These are phyloP conservation scores for Medicago lupulina DNA, from an alignment of 306 rosid genomes.

Conservation along the genomic window DNA sequence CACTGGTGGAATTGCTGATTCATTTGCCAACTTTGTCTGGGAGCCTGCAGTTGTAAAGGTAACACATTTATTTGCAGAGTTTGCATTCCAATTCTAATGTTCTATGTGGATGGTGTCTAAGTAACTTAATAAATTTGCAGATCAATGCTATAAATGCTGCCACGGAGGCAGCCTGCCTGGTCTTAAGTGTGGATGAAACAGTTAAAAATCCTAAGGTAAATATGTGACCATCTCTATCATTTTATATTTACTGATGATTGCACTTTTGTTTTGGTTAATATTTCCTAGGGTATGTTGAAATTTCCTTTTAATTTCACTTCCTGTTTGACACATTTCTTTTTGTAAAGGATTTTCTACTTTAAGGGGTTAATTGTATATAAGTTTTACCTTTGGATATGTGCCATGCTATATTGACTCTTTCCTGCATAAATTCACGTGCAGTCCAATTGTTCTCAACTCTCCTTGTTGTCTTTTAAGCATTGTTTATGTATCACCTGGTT, in stretches of 20 bases:
- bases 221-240: constrained; percentile 3
- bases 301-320: neutral
- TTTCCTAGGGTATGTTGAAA: constrained; percentile 1
- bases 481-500: neutral
- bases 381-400: constrained; percentile 1
- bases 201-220: constrained; percentile 93
- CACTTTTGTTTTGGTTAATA: neutral
- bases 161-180: constrained; percentile 95
- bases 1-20: constrained; percentile 96
- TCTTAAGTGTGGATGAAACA: constrained; percentile 95
- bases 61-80: neutral
- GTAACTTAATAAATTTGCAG: constrained; percentile 52
- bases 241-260: neutral
- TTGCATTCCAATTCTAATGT: constrained; percentile 17
- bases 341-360: neutral
- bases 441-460: neutral
- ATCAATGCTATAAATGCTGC: constrained; percentile 98
- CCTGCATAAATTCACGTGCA: neutral
- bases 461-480: neutral
- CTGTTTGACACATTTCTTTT: neutral
- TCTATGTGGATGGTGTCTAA: constrained; percentile 35
- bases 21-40: constrained; percentile 96
- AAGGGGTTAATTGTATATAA: neutral
- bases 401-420: neutral
- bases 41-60: constrained; percentile 99